phyloP scores from a whole-genome alignment of 2,329 filamentous ascomycete species.

The Exophiala mesophila region DNA sequence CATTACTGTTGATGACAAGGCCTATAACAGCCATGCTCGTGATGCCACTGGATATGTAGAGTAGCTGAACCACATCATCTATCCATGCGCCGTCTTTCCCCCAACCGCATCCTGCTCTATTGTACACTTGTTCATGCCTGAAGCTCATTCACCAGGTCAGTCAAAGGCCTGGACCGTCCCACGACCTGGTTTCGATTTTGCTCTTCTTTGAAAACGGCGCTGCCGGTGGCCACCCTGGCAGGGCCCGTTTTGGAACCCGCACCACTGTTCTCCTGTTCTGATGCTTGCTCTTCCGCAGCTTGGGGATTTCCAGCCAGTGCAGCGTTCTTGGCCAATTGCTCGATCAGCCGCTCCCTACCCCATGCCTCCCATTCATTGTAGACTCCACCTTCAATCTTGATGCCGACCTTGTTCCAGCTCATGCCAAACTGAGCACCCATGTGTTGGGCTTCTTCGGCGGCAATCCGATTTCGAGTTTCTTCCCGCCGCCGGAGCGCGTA shows the following conservation, averaged over 20 bases:
- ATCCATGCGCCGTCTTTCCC: too few species aligned
- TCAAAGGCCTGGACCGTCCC: too few species aligned
- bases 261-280: conserved; percentile 1
- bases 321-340: conserved; percentile 45
- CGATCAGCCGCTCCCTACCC: conserved; percentile 55
- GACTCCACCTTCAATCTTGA: conserved; percentile 72
- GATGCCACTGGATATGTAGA: too few species aligned
- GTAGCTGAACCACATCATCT: too few species aligned
- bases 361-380: conserved; percentile 83
- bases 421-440: conserved; percentile 87
- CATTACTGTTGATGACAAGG: too few species aligned
- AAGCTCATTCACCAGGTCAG: too few species aligned
- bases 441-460: conserved; percentile 78
- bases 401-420: conserved; percentile 66
- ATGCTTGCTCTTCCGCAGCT: conserved; percentile 15
- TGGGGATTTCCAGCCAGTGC: conserved; percentile 34
- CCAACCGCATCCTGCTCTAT: too few species aligned
- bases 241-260: not conserved
- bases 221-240: not conserved
- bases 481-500: conserved; percentile 77
- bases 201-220: not conserved
- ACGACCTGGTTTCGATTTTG: too few species aligned
- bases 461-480: conserved; percentile 76
- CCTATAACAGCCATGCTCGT: too few species aligned
- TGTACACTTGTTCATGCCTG: too few species aligned